Base-by-base conservation (phyloP, 2,329 filamentous ascomycete genomes). In the Purpureocillium takamizusanense region DNA sequence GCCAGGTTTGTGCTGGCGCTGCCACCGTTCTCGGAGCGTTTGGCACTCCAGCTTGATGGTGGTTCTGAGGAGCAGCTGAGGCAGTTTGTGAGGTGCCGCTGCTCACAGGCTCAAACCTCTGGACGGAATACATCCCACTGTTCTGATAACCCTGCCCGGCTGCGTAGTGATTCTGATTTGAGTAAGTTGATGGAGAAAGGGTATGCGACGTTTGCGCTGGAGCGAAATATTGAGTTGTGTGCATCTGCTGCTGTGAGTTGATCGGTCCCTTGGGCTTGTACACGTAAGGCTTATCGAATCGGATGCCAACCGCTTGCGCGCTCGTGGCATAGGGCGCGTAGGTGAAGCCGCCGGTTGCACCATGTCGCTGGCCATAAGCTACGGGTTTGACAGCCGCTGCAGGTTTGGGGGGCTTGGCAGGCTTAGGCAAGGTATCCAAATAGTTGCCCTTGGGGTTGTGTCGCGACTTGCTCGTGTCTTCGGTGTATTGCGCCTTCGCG, bases 401-500 rank as follows among this genome's bases (percentile, higher is more conserved):
- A 17, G 62, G 59, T 44, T 63, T 68, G 4, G 57, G 50, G 4
- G 70, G 67, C 47, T 76, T 76, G 37, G 57, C 50, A 4, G 70
- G 67, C 47, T 76, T 76, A 36, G 67, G 77, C 37, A 87, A 66
- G 2, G 81, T 80, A 33, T 86, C 81, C 54, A 88, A 59, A 59
- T 83, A 89, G 54, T 83, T 84, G 47, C 78, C 80, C 60, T 75
- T 81, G 2, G 71, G 64, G 42, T 86, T 86, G 58, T 86, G 72
- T 33, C 66, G 65, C n/a, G 62, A 70, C 11, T 61, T 69, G 8
- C 53, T 46, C 32, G 74, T 76, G 61, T 94, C 80, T 51, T 92
- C 85, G 4, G 89, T 94, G 62, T 92, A 98, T 57, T 94, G 87
- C 18, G 88, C 82, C 59, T 82, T 88, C 38, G 87, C 84, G 54